Base-by-base conservation (phyloP, 2,329 filamentous ascomycete genomes). In the Aulographum hederae region DNA sequence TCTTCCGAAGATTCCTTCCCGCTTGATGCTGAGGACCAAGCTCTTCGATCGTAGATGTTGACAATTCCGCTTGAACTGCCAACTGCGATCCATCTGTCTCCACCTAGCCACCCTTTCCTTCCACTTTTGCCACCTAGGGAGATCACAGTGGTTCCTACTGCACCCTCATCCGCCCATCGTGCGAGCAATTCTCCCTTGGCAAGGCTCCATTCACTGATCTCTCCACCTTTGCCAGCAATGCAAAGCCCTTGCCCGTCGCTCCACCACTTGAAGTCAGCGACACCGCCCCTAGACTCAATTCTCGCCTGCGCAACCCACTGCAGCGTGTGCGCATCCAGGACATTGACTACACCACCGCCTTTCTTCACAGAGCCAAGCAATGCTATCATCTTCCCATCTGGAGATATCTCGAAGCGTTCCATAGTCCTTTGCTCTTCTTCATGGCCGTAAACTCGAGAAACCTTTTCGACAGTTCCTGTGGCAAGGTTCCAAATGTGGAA, bases 221-320 rank as follows among this genome's bases (percentile, higher is more conserved):
- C 80, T 16, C 89, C 89, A 41, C 79, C 82, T 52, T 78, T 85
- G 37, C 81, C 84, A 1, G 79, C 70, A 26, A 93, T 78, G 1
- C 73, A 77, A 44, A 98, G 61, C 4, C 85, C 86, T 26, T 75
- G 68, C 20, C 85, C 79, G 38, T 81, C 73, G 32, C 71, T 67
- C 85, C 85, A 94, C 89, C 89, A 98, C 2, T 71, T 73, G 46
- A 94, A 91, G 51, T 94, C 86, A 1, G 81, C 78, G 30, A 95
- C 74, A 23, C 85, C 85, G 31, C 82, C 75, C 30, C 70, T 67
- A 40, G 79, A 77, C 45, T 94, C 81, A 28, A 94, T 63, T 25
- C 85, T 69, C 11, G 79, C 81, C 40, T 86, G 74, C 0, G 78
- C 70, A 29, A 84, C 62, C 86, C 86, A 95, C 56, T 94, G 86